Evolutionary conservation across 2,329 filamentous ascomycete genomes (phyloP), one percentile per base, ranked within the genome.

Genomic region (Juglanconis oblonga): DNA sequence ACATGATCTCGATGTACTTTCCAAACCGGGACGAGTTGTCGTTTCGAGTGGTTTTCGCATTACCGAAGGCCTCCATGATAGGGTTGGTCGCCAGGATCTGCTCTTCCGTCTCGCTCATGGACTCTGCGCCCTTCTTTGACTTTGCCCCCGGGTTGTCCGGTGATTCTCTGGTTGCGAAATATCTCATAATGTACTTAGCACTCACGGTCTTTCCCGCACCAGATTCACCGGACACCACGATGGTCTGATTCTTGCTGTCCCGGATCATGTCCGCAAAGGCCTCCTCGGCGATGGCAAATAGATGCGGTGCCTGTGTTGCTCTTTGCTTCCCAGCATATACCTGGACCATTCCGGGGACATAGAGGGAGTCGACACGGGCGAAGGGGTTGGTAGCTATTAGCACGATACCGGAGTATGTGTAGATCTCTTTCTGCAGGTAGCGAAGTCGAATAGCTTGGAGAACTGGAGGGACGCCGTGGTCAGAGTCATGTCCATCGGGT

Each of bases 1-100:
- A 99, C 92, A 98, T 94, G 73, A 99, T 99, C 79, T 99, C 95
- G 69, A 99, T 98, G 76, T 99, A 99, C 82, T 99, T 99, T 74
- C 95, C 95, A 76, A 99, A 99, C 71, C 95, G 87, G 47, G 95
- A 99, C 49, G 95, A 99, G 78, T 99, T 99, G 78, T 99, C 95
- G 79, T 99, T 99, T 74, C 95, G 86, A 10, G 95, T 99, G n/a
- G 95, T 99, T 80, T 99, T 99, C 57, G 95, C 95, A 79, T 99
- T 99, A 74, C 95, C 95, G 72, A 99, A 99, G 38, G 95, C 94
- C 85, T 99, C 95, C 95, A 99, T 99, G 73, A 99, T 97, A 44
- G 95, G 95, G 74, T 99, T 99, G 57, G 95, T 99, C 35, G 95
- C 95, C 67, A 99, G 80, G 72, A 99, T 99, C 74, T 96, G 93